Evolutionary conservation across 192 early-diverging fungal species (phyloP), one percentile per base, ranked within the genome.

Genomic region (Backusella morwellensis): DNA sequence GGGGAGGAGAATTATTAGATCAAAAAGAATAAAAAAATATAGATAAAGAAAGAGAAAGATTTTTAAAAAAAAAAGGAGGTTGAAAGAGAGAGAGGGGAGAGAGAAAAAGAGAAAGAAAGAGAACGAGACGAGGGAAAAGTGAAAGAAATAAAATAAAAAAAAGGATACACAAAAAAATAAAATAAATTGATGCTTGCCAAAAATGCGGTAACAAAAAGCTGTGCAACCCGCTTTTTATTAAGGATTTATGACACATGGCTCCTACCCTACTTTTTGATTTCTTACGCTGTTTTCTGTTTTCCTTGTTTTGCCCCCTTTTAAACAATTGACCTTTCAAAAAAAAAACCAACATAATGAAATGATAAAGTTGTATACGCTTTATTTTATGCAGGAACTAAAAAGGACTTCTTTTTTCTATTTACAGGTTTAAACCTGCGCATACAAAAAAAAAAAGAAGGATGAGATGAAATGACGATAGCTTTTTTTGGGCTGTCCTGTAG

Each of bases 181-280:
- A 59, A 59, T 59, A 59, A 59, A 59, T 59, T 59, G 56, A 59
- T 59, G 21, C 56, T 59, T 59, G 56, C 56, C 56, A 59, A 59
- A 59, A 59, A 59, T 59, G 56, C 56, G 56, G 56, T 59, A 59
- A 59, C 56, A 59, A 59, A 59, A 59, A 59, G 56, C 56, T 59
- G 56, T 59, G 23, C 56, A 59, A 59, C 56, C 56, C 56, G 56
- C 56, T 26, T 59, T 59, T 59, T 59, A 11, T 59, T 59, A 26
- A 26, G 56, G 56, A 21, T 59, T 59, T 26, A 59, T 59, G 56
- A 59, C 56, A 59, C 56, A 59, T 59, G 56, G 56, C 56, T 12
- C 9, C 7, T 59, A 59, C 56, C 56, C 23, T 59, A 26, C 7
- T 59, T 59, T 59, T 59, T 8, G 19, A 19, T 54, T 54, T 54